Percentiles rank a stretch among this genome's conserved stretches.
These are phyloP conservation scores for Phyllosticta paracitricarpa DNA, from an alignment of 2,329 filamentous ascomycete genomes.

Conservation along the genomic window DNA sequence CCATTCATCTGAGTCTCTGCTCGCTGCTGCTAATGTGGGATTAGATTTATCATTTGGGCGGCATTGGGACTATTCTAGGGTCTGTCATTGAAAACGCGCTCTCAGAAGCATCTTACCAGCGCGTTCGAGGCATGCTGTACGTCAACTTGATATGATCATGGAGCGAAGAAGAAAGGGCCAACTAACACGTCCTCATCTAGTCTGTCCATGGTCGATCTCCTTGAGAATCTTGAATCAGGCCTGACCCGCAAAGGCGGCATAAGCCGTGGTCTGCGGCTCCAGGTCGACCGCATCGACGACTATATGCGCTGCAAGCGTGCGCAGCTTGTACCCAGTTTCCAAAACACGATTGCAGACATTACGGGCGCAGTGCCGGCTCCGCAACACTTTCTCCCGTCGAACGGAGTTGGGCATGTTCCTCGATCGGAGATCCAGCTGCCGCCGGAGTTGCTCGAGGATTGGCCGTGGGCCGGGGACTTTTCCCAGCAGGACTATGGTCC, in stretches of 20 bases:
- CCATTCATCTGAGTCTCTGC: background rate
- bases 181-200: background rate
- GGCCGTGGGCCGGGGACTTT: constrained; percentile 27
- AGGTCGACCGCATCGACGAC: constrained; percentile 36
- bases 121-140: constrained; percentile 31
- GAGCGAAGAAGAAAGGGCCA: too few species aligned
- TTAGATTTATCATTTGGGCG: constrained; percentile 36
- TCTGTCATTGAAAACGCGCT: constrained; percentile 36
- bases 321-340: constrained; percentile 15
- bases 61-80: constrained; percentile 41
- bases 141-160: constrained; percentile 11
- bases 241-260: constrained; percentile 32
- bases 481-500: constrained; percentile 7
- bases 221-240: constrained; percentile 34
- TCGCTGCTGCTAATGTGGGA: background rate
- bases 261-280: constrained; percentile 29
- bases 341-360: constrained; percentile 11
- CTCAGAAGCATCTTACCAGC: constrained; percentile 33
- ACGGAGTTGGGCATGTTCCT: background rate
- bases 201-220: constrained; percentile 34
- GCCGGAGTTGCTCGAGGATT: constrained; percentile 31
- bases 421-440: constrained; percentile 29
- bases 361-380: constrained; percentile 1
- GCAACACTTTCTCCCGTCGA: background rate
- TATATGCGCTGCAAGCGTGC: constrained; percentile 25